These are phyloP conservation scores for Aspergillus candidus DNA, from an alignment of 2,329 filamentous ascomycete genomes.

Conservation along the genomic window DNA sequence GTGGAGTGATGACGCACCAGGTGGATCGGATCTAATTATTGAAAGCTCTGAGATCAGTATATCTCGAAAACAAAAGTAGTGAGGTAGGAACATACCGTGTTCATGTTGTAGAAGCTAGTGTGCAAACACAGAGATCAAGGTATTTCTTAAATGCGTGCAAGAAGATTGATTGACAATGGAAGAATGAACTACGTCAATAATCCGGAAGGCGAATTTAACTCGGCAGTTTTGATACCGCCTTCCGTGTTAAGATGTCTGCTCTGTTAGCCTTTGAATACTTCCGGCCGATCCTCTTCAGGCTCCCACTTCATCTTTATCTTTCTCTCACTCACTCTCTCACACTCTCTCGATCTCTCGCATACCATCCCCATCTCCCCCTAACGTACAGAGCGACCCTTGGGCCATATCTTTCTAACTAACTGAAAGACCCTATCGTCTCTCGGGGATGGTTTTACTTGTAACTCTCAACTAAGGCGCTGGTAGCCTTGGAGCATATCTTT, in stretches of 20 bases:
- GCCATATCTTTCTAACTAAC: background rate
- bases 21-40: conserved; percentile 51
- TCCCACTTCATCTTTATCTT: conserved; percentile 1
- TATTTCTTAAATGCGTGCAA: too few relatives aligned
- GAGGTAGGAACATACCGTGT: conserved; percentile 41
- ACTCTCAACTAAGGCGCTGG: conserved; percentile 16
- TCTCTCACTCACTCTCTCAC: background rate
- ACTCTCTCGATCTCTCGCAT: conserved; percentile 1
- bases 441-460: conserved; percentile 1
- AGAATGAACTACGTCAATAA: conserved; percentile 16
- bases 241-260: background rate
- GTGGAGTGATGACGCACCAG: conserved; percentile 42
- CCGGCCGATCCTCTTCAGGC: background rate
- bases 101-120: conserved; percentile 36
- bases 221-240: background rate
- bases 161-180: conserved; percentile 6
- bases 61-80: too few relatives aligned
- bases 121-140: background rate
- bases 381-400: background rate
- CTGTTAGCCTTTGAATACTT: background rate
- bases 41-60: too few relatives aligned
- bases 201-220: conserved; percentile 8
- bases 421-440: too few relatives aligned
- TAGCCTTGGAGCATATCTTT: conserved; percentile 11
- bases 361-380: background rate